Percentiles rank a stretch among this genome's conserved stretches.
Conservation (phyloP, 306 rosid species). For the barrel medic (Medicago truncatula) region MtrunA17r5.0-ANR NC_053044.1:45559501-45560000, state of each 20-base stretch:
- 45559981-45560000: slow-evolving; percentile 7
- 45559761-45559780: slow-evolving; percentile 46
- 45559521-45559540: not conserved
- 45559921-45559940: not conserved
- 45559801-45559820: slow-evolving; percentile 5
- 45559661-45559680: slow-evolving; percentile 44
- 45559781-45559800: slow-evolving; percentile 26
- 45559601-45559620: not conserved
- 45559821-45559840: slow-evolving; percentile 39
- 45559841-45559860: not conserved
- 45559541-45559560: not conserved
- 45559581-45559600: not conserved
- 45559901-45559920: not conserved
- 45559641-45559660: slow-evolving; percentile 48
- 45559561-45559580: not conserved
- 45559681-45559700: slow-evolving; percentile 35
- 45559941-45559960: slow-evolving; percentile 36
- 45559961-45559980: not conserved
- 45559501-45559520: slow-evolving; percentile 57
- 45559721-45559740: slow-evolving; percentile 36
- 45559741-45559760: slow-evolving; percentile 44
- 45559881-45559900: slow-evolving; percentile 18
- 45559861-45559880: not conserved
- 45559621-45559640: not conserved
- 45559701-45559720: slow-evolving; percentile 30